phyloP scores from a whole-genome alignment of 768 basidiomycete species.

The Pisolithus tinctorius region DNA sequence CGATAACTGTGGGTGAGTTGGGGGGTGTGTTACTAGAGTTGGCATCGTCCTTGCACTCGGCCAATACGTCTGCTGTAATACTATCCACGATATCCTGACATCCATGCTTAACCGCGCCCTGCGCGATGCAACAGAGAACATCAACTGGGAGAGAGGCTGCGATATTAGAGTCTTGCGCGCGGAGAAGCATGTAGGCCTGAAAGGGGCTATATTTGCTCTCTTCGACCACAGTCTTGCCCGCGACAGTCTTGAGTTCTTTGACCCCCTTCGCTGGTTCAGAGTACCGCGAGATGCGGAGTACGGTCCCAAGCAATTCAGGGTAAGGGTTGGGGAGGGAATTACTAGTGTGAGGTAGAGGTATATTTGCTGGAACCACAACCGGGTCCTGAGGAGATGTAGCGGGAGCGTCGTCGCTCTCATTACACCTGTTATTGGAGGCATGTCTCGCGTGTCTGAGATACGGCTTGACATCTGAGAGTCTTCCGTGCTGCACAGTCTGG shows the following conservation, averaged over 20 bases:
- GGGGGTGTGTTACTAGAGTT: background rate
- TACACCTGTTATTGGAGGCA: slow-evolving; percentile 6
- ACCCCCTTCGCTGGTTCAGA: slow-evolving; percentile 14
- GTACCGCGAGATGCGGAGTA: slow-evolving; percentile 21
- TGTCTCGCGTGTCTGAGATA: slow-evolving; percentile 6
- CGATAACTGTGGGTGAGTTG: background rate
- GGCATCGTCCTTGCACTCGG: background rate
- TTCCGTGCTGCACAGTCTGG: slow-evolving; percentile 11
- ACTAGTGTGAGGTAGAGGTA: background rate
- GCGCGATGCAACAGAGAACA: slow-evolving; percentile 24
- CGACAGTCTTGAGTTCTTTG: slow-evolving; percentile 7
- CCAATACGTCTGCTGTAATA: slow-evolving; percentile 37
- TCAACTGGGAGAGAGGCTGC: slow-evolving; percentile 19
- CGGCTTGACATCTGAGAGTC: background rate
- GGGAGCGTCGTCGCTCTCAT: background rate
- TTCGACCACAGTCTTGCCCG: slow-evolving; percentile 6
- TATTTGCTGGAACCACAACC: background rate
- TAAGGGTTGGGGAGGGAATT: slow-evolving; percentile 5
- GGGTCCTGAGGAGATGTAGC: background rate
- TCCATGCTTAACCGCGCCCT: slow-evolving; percentile 25
- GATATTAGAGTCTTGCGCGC: slow-evolving; percentile 17
- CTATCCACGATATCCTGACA: slow-evolving; percentile 29
- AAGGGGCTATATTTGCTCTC: slow-evolving; percentile 19
- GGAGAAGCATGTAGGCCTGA: slow-evolving; percentile 22
- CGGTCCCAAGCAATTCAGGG: slow-evolving; percentile 18